Base-by-base conservation (phyloP, 805 yeast species). In the Ogataea salicorniae region DNA sequence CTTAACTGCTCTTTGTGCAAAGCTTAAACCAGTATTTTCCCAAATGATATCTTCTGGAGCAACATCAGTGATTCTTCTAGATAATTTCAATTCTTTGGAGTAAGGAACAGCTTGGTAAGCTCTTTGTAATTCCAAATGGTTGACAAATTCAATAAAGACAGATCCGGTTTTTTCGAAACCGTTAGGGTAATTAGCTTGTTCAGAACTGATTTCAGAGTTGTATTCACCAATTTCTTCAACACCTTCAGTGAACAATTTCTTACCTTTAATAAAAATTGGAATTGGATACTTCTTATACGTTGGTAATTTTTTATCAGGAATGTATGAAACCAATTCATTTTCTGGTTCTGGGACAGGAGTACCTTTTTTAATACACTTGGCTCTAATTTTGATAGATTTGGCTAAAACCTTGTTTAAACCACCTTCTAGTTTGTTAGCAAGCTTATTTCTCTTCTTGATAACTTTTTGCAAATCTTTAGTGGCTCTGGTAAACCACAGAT, bases 1-100 rank as follows among this genome's bases (percentile, higher is more conserved):
- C 70, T 81, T 84, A 20, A 76, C 52, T 39, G 74, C 63, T 66
- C 96, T 80, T 60, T 74, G 75, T 51, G 69, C 68, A 64, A 80
- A 75, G 11, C 79, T 70, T 58, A 83, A 67, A 26, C 83, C 73
- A 57, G 87, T 68, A 62, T 88, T 91, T 38, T 74, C 75, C 98
- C 98, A 92, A 56, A 86, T 71, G 41, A 92, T 74, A 58, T 92
- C 97, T 38, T 80, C 84, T 7, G 98, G 97, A 11, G 85, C 71
- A 43, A 81, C 71, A 31, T 89, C 89, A 45, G 81, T 80, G 56
- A 71, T 68, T 49, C 80, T 69, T 50, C 76, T 75, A 61, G 62
- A 77, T 53, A 54, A 62, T 59, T 67, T 74, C 51, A 73, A 70
- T 61, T 71, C 61, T 60, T 73, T 53, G 57, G 71, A 75, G 54